Evolutionary conservation across 345 rosid species (phyloP), one percentile per base, ranked within the genome.

Genomic region (Eucalyptus curtisii): DNA sequence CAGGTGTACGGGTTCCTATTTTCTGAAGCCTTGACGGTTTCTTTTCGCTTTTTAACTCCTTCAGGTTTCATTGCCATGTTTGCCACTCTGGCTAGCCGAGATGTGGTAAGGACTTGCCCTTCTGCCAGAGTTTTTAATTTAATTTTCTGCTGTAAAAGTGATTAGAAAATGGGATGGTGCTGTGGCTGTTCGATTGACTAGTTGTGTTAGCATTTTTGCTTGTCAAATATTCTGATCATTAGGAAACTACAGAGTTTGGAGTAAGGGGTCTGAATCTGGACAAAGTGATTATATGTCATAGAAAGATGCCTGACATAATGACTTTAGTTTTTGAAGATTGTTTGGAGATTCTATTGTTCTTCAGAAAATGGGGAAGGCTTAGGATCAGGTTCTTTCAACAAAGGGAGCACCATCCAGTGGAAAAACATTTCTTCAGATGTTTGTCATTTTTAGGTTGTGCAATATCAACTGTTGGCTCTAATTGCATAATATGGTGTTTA

Each of bases 31-130:
- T 31, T 76, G 19, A 52, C 3, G 6, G 86, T 66, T 87, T 50
- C 55, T 89, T 71, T 89, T 49, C 30, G 37, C 86, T 90, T 89
- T 88, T 30, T 45, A 85, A 55, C 53, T 89, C 89, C 80, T 90
- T 91, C 95, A 97, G 99, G 99, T 91, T 97, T 96, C 92, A 96
- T 97, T 89, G 99, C 98, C 76, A 94, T 96, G 99, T 92, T 86
- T 92, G 98, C 99, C 90, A 97, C 99, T 85, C 90, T 97, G 91
- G 98, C 99, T 57, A 96, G 95, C 91, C 96, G 99, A 92, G 99
- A 97, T 92, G 98, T 96, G 98, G 99, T 97, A 94, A 93, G 93
- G 88, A 76, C 31, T 89, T 49, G 45, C 8, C n/a, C 87, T 37
- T 87, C 42, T 31, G 2, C 85, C 49, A 13, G 33, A 71, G 82